Conservation (phyloP, 169 alveolate species). For the Eimeria mitis region DNA sequence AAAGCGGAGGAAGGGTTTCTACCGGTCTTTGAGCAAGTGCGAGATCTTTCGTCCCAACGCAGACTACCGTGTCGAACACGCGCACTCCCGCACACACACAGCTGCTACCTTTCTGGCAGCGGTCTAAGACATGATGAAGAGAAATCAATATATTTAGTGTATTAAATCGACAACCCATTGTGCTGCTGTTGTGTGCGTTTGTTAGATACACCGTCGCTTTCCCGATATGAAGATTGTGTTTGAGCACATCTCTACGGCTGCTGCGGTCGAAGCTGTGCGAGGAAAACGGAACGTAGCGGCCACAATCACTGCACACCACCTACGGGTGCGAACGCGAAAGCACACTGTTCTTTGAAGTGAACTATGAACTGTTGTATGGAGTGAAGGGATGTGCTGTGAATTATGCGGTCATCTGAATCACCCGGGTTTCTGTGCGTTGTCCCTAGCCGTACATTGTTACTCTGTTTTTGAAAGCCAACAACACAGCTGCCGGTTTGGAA, state of each 20-base stretch:
- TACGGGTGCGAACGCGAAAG: conserved; percentile 62
- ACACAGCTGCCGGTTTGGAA: not conserved
- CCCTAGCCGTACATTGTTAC: not conserved
- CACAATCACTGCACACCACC: conserved; percentile 85
- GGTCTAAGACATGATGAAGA: not conserved
- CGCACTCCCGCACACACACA: not conserved
- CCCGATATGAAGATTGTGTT: conserved; percentile 82
- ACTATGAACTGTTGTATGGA: not conserved
- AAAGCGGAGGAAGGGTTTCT: conserved; percentile 82
- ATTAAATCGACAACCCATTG: not conserved
- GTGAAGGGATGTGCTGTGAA: not conserved
- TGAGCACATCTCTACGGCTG: conserved; percentile 84
- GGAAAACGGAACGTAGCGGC: conserved; percentile 77
- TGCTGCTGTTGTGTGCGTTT: not conserved
- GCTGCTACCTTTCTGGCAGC: not conserved
- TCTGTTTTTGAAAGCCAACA: not conserved
- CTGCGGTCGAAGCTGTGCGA: conserved; percentile 79
- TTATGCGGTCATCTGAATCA: not conserved
- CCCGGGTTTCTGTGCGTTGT: not conserved
- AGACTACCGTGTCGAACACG: not conserved
- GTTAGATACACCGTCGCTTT: conserved; percentile 59
- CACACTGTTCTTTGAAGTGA: not conserved
- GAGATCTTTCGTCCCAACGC: not conserved
- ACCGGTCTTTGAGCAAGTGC: conserved; percentile 75
- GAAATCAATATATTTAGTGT: not conserved